phyloP scores from a whole-genome alignment of 441 rosid species.

The Breynia disticha region DNA sequence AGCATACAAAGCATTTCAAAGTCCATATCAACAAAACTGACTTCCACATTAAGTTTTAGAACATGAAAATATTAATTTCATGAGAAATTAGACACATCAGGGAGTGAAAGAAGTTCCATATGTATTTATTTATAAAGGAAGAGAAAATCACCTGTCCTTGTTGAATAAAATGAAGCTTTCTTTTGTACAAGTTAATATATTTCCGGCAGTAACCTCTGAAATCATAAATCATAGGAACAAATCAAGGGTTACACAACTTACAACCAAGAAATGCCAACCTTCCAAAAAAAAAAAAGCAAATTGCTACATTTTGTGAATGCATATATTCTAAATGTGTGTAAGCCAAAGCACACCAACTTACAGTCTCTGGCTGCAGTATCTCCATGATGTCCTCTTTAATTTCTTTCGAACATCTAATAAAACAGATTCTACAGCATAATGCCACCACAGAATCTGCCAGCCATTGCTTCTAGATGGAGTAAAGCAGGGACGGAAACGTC shows the following conservation, averaged over 20 bases:
- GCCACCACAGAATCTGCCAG: conserved; percentile 91
- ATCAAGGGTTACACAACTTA: too few relatives aligned
- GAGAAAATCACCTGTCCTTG: conserved; percentile 47
- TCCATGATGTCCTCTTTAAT: conserved; percentile 84
- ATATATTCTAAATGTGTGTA: neutral
- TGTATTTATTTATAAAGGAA: too few relatives aligned
- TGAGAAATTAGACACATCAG: too few relatives aligned
- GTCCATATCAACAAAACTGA: too few relatives aligned
- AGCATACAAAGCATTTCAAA: too few relatives aligned
- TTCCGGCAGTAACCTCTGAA: conserved; percentile 65
- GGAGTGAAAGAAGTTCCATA: too few relatives aligned
- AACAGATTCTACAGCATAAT: conserved; percentile 73
- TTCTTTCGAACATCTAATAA: conserved; percentile 66
- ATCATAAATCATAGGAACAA: conserved; percentile 3
- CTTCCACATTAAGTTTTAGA: too few relatives aligned
- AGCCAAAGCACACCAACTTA: conserved; percentile 25
- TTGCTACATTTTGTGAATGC: too few relatives aligned
- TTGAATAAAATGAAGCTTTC: conserved; percentile 62
- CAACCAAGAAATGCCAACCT: too few relatives aligned
- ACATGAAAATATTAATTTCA: too few relatives aligned
- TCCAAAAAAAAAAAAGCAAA: too few relatives aligned
- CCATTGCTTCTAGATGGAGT: conserved; percentile 56
- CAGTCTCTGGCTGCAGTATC: conserved; percentile 73
- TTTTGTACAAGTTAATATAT: conserved; percentile 72
- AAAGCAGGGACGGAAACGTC: conserved; percentile 78